Base-by-base conservation (phyloP, 139 green algal species). In the Chlamydomonas incerta region DNA sequence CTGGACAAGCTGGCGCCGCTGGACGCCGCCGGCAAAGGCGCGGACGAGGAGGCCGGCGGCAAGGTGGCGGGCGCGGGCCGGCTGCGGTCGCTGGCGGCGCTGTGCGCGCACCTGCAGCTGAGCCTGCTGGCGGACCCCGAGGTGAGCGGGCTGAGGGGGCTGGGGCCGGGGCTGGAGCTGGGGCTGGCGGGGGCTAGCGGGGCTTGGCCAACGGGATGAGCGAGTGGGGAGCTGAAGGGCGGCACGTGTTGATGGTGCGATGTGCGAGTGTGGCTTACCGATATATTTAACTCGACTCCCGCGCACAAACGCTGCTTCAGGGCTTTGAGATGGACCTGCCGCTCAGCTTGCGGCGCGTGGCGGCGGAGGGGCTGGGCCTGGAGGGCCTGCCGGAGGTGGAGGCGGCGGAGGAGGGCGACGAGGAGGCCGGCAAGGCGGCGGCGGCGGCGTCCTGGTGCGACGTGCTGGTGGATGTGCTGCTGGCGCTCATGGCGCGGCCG, bases 391-490 rank as follows among this genome's bases (percentile, higher is more conserved):
- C 69, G 0, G 88, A 91, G 58, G 69, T 81, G 46, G 69, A 87
- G 72, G 83, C 83, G 70, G 82, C 74, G 50, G 70, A 87, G 74
- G 68, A 68, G 55, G 84, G 65, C 57, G 81, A 50, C 29, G 85
- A 60, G 37, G 67, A n/a, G 76, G 62, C 62, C 23, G 47, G 31
- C 21, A 50, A 80, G 14, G 66, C 80, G 23, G 70, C 70, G n/a
- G 88, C 33, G 31, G 73, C 75, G 23, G 82, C 87, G 11, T 47
- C 89, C 60, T 98, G 95, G 95, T 76, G 73, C n/a, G 94, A 98
- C 74, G 81, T 94, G 31, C 76, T 98, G 87, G 50, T 98, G 80
- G 95, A 98, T 55, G 79, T 95, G 70, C 58, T 96, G 87, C 89
- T 98, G 81, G 87, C 83, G 29, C 83, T 98, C 75, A 90, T 98